phyloP scores from a whole-genome alignment of 1,284 basidiomycete genomes.

The Austroboletus novae-zelandiae region DNA sequence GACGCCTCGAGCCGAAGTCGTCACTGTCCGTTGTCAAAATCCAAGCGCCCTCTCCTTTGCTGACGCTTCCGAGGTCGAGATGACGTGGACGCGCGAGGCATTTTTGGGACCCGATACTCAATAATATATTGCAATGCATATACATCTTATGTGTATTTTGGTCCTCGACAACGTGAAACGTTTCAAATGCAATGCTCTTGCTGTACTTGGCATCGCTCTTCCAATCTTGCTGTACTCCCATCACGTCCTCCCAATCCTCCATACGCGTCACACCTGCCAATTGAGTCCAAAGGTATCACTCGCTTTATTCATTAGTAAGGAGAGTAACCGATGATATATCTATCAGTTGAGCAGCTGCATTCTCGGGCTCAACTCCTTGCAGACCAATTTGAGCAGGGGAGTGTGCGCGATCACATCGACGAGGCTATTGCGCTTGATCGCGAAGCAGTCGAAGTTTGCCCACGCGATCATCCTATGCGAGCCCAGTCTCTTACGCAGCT shows the following conservation, averaged over 20 bases:
- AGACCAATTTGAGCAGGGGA: not conserved
- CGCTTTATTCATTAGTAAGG: no score
- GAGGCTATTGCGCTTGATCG: not conserved
- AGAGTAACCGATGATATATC: not conserved
- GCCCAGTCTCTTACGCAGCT: not conserved
- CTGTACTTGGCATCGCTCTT: no score
- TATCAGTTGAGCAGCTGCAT: not conserved
- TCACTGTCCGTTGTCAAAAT: conserved; percentile 47
- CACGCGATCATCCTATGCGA: not conserved
- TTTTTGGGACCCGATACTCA: not conserved
- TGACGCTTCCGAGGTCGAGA: conserved; percentile 47
- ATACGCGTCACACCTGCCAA: no score
- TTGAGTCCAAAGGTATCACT: no score
- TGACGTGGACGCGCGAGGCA: conserved; percentile 34
- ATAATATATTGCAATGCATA: no score
- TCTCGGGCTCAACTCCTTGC: not conserved
- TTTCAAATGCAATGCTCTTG: no score
- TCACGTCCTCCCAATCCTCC: no score
- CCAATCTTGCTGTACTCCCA: no score
- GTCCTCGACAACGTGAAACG: no score
- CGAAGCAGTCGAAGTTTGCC: not conserved
- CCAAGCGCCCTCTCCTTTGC: conserved; percentile 52
- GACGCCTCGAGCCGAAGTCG: conserved; percentile 25
- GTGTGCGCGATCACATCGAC: not conserved
- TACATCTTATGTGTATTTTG: no score